Evolutionary conservation across 2,329 filamentous ascomycete species (phyloP).

Genomic region (Chrysoporthe austroafricana): DNA sequence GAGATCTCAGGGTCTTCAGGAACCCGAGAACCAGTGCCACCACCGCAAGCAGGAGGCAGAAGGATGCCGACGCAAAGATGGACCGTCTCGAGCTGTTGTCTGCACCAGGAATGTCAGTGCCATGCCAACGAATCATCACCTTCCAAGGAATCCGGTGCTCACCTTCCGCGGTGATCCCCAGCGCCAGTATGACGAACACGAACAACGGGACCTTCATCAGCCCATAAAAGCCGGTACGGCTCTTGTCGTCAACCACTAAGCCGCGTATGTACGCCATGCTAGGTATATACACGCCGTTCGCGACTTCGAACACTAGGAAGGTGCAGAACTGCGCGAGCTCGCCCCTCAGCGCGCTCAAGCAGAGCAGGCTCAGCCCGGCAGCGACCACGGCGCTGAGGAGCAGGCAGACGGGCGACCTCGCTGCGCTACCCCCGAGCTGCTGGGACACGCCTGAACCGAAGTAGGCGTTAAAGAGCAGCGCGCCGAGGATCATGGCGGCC

Average conservation of each 20-base stretch:
- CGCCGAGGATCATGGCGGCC: conserved; percentile 32
- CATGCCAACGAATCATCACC: not conserved
- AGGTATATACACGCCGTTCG: conserved; percentile 41
- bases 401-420: conserved; percentile 28
- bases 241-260: conserved; percentile 35
- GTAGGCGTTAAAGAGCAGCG: conserved; percentile 27
- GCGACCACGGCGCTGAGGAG: conserved; percentile 33
- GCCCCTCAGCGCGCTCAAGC: conserved; percentile 30
- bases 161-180: conserved; percentile 29
- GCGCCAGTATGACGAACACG: conserved; percentile 29
- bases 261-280: conserved; percentile 39
- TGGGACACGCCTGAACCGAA: not conserved
- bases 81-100: conserved; percentile 22
- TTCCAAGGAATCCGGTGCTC: not conserved
- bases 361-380: conserved; percentile 33
- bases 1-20: not conserved
- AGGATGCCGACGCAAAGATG: conserved; percentile 23
- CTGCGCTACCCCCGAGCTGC: not conserved
- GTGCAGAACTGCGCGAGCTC: conserved; percentile 35
- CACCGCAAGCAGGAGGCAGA: conserved; percentile 21
- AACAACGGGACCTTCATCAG: conserved; percentile 32
- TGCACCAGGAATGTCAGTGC: not conserved
- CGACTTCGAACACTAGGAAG: conserved; percentile 39
- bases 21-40: conserved; percentile 21
- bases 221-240: conserved; percentile 38